Evolutionary conservation across 148 eudicot species (phyloP).

Genomic region (Vaccinium myrtillus): DNA sequence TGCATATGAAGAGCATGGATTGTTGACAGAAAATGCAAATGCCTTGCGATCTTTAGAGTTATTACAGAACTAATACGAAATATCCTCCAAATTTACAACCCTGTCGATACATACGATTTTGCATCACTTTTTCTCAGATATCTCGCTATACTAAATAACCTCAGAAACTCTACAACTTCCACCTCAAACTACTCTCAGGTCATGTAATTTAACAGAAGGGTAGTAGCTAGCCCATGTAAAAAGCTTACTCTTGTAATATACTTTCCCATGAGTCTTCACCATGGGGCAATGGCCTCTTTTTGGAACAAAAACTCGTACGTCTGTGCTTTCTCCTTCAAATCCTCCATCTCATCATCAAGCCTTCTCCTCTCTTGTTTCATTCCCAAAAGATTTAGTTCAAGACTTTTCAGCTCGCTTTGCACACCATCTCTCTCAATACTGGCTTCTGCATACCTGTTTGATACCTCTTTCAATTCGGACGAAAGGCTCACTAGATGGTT

Average conservation of each 20-base stretch:
- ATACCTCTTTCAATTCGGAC: constrained; percentile 10
- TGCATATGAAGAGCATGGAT: too few species aligned
- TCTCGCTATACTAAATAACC: too few species aligned
- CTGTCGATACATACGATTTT: too few species aligned
- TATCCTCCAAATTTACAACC: too few species aligned
- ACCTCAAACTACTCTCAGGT: too few species aligned
- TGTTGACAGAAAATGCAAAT: too few species aligned
- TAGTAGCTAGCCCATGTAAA: too few species aligned
- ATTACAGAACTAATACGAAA: too few species aligned
- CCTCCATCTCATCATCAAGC: constrained; percentile 27
- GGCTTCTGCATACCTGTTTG: constrained; percentile 19
- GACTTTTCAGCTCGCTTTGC: constrained; percentile 14
- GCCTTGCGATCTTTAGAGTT: too few species aligned
- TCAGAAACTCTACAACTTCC: too few species aligned
- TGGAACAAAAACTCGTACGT: neutral
- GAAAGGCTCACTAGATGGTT: constrained; percentile 21
- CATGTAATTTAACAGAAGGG: too few species aligned
- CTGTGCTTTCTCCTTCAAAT: constrained; percentile 3
- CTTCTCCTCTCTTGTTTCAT: constrained; percentile 19
- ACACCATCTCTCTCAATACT: constrained; percentile 17
- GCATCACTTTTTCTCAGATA: too few species aligned
- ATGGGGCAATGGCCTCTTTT: constrained; percentile 12
- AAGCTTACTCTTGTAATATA: neutral
- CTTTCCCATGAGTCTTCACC: neutral
- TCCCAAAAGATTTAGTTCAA: constrained; percentile 25